These are phyloP conservation scores for Amoebophrya sp. DNA, from an alignment of 169 alveolate genomes.

Conservation along the genomic window DNA sequence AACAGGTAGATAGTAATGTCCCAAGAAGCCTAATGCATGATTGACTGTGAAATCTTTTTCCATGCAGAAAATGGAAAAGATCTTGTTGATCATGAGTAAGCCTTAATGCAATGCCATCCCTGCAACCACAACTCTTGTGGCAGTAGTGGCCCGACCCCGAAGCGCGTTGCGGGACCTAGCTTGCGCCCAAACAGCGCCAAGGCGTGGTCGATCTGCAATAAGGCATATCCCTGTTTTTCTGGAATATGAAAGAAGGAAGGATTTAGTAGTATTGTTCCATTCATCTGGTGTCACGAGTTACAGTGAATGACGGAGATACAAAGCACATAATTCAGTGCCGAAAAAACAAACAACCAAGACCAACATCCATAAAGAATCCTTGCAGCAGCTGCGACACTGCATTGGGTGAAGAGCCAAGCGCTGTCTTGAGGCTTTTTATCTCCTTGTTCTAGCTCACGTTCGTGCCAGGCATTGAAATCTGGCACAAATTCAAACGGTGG, in stretches of 20 bases:
- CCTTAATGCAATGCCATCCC: constrained; percentile 1
- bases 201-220: not conserved
- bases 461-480: not conserved
- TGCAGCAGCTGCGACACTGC: no score
- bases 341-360: not conserved
- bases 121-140: not conserved
- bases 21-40: no score
- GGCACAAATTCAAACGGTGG: constrained; percentile 12
- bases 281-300: no score
- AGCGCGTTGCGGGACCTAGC: not conserved
- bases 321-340: no score
- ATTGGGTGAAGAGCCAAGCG: not conserved
- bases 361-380: no score
- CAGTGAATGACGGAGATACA: no score
- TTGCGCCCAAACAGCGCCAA: not conserved
- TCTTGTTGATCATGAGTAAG: no score
- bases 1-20: no score
- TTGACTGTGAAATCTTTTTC: no score
- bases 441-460: not conserved
- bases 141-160: not conserved
- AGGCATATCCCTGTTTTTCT: not conserved
- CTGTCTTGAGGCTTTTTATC: not conserved
- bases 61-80: no score
- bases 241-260: not conserved
- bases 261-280: no score